Evolutionary conservation across 805 yeast genomes (phyloP).

Genomic region (Ogataea trehaloabstinens): DNA sequence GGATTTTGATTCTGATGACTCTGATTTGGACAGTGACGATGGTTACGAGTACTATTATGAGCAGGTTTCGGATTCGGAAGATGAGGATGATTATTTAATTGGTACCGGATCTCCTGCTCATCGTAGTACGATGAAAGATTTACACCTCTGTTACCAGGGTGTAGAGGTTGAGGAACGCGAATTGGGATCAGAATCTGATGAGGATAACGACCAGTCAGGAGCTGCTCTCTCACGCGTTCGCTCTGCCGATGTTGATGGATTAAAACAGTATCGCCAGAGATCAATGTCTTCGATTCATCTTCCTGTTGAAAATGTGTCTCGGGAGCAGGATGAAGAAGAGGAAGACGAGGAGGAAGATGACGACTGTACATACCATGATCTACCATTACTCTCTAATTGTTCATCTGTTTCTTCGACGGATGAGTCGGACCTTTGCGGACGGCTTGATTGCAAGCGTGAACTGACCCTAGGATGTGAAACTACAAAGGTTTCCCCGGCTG

Average conservation of each 20-base stretch:
- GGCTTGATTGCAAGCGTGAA: background rate
- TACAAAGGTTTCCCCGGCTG: too few relatives aligned
- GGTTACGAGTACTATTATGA: constrained; percentile 20
- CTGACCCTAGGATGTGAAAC: background rate
- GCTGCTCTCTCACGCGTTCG: constrained; percentile 6
- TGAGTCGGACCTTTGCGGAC: constrained; percentile 9
- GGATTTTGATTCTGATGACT: constrained; percentile 24
- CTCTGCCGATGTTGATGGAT: background rate
- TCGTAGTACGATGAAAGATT: constrained; percentile 1
- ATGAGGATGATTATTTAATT: constrained; percentile 6
- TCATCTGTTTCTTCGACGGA: constrained; percentile 29
- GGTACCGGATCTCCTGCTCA: background rate
- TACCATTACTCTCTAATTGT: constrained; percentile 29
- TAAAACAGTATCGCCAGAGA: background rate
- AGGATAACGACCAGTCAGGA: constrained; percentile 8
- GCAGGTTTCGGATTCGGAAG: constrained; percentile 15
- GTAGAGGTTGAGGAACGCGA: constrained; percentile 5
- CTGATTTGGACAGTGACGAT: constrained; percentile 26
- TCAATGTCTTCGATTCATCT: background rate
- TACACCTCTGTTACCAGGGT: background rate
- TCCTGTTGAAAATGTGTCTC: too few relatives aligned
- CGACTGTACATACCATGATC: constrained; percentile 16
- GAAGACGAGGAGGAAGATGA: constrained; percentile 8
- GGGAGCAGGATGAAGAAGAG: too few relatives aligned
- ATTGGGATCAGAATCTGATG: constrained; percentile 11